Conservation (phyloP, 2,329 filamentous ascomycete species). For the Fusarium succisae region DNA sequence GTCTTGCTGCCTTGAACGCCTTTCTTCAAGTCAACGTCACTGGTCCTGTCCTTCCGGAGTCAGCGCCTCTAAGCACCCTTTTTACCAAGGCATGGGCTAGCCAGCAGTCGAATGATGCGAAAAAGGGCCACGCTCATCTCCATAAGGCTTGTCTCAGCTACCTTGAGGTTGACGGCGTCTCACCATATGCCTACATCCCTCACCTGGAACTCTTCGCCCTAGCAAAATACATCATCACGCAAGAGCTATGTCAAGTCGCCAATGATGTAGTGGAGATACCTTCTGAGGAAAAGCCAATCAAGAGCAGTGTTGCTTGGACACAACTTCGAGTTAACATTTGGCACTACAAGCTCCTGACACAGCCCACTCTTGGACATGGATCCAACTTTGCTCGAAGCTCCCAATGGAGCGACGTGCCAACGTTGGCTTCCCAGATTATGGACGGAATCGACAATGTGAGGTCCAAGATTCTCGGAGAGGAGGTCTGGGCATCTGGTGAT, state of each 20-base stretch:
- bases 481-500: conserved; percentile 50
- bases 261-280: conserved; percentile 40
- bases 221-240: conserved; percentile 63
- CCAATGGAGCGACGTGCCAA: conserved; percentile 68
- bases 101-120: conserved; percentile 8
- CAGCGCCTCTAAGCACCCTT: conserved; percentile 45
- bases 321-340: conserved; percentile 77
- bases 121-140: conserved; percentile 50
- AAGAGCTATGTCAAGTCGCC: conserved; percentile 31
- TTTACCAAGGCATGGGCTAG: conserved; percentile 53
- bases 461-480: conserved; percentile 47
- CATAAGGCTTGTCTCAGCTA: conserved; percentile 70
- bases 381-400: conserved; percentile 65
- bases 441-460: conserved; percentile 55
- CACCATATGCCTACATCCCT: conserved; percentile 85
- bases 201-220: conserved; percentile 85
- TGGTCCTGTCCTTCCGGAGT: conserved; percentile 73
- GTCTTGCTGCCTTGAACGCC: conserved; percentile 65
- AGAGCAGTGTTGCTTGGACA: conserved; percentile 64
- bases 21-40: conserved; percentile 91
- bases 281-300: conserved; percentile 53
- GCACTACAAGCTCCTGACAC: conserved; percentile 69
- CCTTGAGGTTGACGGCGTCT: conserved; percentile 84
- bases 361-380: conserved; percentile 63
- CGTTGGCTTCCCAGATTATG: conserved; percentile 61